phyloP scores from a whole-genome alignment of 1,284 basidiomycete genomes.

The Sanguinoderma infundibulare region DNA sequence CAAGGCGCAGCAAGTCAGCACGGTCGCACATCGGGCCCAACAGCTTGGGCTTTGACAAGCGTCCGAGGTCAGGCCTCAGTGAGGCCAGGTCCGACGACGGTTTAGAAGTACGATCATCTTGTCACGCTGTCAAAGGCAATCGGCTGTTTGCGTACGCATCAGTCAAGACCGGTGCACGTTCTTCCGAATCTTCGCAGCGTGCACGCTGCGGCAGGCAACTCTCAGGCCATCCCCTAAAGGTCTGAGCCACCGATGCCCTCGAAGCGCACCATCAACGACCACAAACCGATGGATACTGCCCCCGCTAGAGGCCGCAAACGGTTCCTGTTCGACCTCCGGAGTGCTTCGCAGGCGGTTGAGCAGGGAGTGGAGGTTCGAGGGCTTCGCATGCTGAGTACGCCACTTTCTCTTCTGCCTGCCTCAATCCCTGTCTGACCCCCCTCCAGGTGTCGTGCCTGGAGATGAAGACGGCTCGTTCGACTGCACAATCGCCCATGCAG shows the following conservation, averaged over 20 bases:
- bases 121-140: neutral
- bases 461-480: conserved; percentile 68
- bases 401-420: neutral
- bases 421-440: neutral
- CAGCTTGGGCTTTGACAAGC: no score
- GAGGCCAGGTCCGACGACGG: no score
- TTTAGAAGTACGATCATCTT: neutral
- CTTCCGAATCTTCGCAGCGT: neutral
- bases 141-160: neutral
- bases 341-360: conserved; percentile 8
- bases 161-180: neutral
- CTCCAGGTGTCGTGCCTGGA: conserved; percentile 49
- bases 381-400: conserved; percentile 46
- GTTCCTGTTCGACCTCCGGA: conserved; percentile 8
- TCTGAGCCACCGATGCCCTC: conserved; percentile 2
- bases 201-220: conserved; percentile 9
- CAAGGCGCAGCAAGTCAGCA: no score
- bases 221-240: no score
- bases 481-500: conserved; percentile 42
- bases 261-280: conserved; percentile 1
- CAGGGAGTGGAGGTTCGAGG: conserved; percentile 41
- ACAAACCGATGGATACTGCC: neutral
- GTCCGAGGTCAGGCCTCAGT: no score
- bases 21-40: no score
- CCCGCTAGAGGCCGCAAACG: conserved; percentile 14